A percentile compares a stretch with the other conserved stretches of the same genome.
Conservation (phyloP, 257 asterid genomes). For the Solanum rostratum region DNA sequence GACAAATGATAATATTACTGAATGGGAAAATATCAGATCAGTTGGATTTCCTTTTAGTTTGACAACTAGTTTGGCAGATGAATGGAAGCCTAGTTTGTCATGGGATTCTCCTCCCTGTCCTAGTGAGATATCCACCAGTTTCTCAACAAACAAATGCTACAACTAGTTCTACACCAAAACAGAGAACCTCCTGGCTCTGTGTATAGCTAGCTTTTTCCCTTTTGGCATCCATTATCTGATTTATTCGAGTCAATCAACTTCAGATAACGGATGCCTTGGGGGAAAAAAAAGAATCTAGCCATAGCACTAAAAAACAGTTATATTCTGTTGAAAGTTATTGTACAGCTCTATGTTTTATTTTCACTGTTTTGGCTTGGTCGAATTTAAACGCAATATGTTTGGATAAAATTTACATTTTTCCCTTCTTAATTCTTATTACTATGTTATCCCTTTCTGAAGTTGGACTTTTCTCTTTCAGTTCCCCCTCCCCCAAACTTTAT, state of each 20-base stretch:
- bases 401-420: background rate
- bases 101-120: conserved; percentile 85
- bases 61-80: conserved; percentile 22
- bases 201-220: background rate
- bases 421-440: background rate
- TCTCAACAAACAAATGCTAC: conserved; percentile 50
- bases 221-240: background rate
- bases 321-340: conserved; percentile 2
- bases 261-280: background rate
- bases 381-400: background rate
- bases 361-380: background rate
- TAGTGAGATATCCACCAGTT: conserved; percentile 42
- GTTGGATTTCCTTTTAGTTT: conserved; percentile 23
- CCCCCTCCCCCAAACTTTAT: too few species aligned
- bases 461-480: background rate
- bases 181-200: background rate
- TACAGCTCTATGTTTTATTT: conserved; percentile 12
- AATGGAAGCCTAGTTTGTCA: conserved; percentile 42
- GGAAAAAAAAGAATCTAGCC: background rate
- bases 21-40: conserved; percentile 29
- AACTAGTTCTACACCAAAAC: conserved; percentile 2
- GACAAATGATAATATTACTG: background rate
- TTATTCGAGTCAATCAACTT: background rate
- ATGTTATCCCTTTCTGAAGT: background rate
- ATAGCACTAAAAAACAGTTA: background rate